Evolutionary conservation across 2,329 filamentous ascomycete species (phyloP).

Genomic region (Rugonectria rugulosa): DNA sequence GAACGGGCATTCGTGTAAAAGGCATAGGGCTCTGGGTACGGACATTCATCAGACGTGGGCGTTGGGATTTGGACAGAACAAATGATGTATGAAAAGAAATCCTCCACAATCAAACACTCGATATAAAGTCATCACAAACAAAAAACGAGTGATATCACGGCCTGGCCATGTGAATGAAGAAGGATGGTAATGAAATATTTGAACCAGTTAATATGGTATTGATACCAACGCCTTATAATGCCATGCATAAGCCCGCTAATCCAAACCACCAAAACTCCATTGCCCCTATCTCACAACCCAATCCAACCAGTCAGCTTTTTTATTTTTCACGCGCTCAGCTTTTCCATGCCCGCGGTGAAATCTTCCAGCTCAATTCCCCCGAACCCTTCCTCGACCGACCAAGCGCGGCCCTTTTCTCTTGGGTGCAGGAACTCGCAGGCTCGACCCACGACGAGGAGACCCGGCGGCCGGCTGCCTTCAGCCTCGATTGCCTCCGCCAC

Average conservation of each 20-base stretch:
- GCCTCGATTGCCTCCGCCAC: slow-evolving; percentile 86
- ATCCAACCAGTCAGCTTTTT: no score
- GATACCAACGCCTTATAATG: no score
- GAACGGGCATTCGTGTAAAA: slow-evolving; percentile 6
- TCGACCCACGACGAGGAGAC: slow-evolving; percentile 82
- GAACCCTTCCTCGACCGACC: slow-evolving; percentile 90
- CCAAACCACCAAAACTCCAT: no score
- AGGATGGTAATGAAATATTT: no score
- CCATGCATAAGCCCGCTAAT: no score
- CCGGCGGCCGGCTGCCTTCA: slow-evolving; percentile 88
- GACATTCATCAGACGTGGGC: slow-evolving; percentile 15
- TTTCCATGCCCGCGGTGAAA: slow-evolving; percentile 33
- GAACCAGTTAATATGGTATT: no score
- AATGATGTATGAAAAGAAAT: slow-evolving; percentile 25
- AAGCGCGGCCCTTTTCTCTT: slow-evolving; percentile 66
- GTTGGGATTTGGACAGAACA: slow-evolving; percentile 15
- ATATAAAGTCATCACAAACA: no score
- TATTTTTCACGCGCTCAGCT: slow-evolving; percentile 30
- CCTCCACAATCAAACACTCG: background rate
- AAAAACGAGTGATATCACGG: no score
- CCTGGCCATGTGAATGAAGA: no score
- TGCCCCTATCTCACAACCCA: no score
- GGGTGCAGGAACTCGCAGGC: slow-evolving; percentile 81
- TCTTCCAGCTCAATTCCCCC: slow-evolving; percentile 68
- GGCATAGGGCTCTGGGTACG: slow-evolving; percentile 4